phyloP scores from a whole-genome alignment of 768 basidiomycete genomes.

The Harrya chromipes region DNA sequence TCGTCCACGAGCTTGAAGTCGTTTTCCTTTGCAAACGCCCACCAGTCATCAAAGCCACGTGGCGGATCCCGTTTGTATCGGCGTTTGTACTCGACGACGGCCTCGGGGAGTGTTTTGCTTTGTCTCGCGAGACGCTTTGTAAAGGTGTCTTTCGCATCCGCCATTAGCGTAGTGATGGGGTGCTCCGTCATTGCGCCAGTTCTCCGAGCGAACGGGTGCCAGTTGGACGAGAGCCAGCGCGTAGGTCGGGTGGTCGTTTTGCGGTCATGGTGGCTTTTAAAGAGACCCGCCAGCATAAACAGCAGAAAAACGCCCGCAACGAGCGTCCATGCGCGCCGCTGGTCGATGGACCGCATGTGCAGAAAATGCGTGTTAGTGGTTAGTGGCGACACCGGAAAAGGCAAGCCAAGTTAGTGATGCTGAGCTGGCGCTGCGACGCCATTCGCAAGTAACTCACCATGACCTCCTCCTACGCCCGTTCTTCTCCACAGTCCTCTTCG shows the following conservation, averaged over 20 bases:
- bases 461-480: slow-evolving; percentile 18
- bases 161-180: slow-evolving; percentile 84
- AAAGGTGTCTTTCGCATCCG: slow-evolving; percentile 76
- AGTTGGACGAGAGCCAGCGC: slow-evolving; percentile 19
- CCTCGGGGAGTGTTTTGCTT: slow-evolving; percentile 73
- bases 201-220: slow-evolving; percentile 18
- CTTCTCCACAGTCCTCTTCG: slow-evolving; percentile 14
- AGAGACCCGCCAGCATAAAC: slow-evolving; percentile 51
- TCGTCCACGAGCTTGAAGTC: slow-evolving; percentile 84
- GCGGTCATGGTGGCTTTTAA: slow-evolving; percentile 34
- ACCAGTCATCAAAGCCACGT: slow-evolving; percentile 90
- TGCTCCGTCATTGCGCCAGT: slow-evolving; percentile 40
- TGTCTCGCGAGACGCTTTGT: slow-evolving; percentile 64
- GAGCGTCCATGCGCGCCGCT: slow-evolving; percentile 39
- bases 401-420: slow-evolving; percentile 11
- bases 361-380: not conserved
- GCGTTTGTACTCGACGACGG: slow-evolving; percentile 76
- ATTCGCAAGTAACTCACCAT: slow-evolving; percentile 13
- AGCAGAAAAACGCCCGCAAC: slow-evolving; percentile 40
- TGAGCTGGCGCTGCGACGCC: slow-evolving; percentile 19
- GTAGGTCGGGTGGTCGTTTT: not conserved
- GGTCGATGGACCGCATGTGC: slow-evolving; percentile 17
- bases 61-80: slow-evolving; percentile 82
- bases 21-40: slow-evolving; percentile 69
- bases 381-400: slow-evolving; percentile 15